phyloP scores from a whole-genome alignment of 2,329 filamentous ascomycete genomes.

The Phialocephala sp. region DNA sequence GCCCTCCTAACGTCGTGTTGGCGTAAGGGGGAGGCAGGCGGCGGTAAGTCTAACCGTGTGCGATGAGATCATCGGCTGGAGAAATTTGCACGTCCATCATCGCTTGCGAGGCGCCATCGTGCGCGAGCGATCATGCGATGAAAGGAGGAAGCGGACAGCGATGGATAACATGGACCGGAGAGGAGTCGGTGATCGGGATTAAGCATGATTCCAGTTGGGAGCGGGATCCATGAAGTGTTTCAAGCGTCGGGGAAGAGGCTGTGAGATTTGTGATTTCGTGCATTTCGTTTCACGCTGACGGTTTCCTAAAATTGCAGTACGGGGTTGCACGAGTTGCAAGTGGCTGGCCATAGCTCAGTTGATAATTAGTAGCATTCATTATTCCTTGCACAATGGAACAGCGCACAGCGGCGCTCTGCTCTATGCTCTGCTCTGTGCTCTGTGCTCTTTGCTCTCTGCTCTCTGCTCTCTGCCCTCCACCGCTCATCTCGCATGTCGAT shows the following conservation, averaged over 20 bases:
- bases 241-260: slow-evolving; percentile 10
- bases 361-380: not conserved
- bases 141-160: not conserved
- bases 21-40: not conserved
- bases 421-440: no score
- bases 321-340: not conserved
- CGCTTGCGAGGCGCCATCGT: not conserved
- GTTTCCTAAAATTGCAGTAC: not conserved
- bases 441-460: no score
- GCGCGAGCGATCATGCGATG: not conserved
- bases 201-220: not conserved
- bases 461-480: not conserved
- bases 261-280: not conserved
- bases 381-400: not conserved
- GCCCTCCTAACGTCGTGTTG: not conserved
- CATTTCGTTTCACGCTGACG: not conserved
- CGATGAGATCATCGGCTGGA: slow-evolving; percentile 7
- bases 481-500: not conserved
- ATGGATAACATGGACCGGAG: not conserved
- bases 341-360: not conserved
- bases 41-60: not conserved
- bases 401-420: not conserved
- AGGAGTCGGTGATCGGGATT: not conserved
- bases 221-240: not conserved
- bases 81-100: not conserved